Percentiles rank a stretch among this genome's conserved stretches.
phyloP scores from a whole-genome alignment of 164 flowering plant species.

The Stephania yunnanensis region DNA sequence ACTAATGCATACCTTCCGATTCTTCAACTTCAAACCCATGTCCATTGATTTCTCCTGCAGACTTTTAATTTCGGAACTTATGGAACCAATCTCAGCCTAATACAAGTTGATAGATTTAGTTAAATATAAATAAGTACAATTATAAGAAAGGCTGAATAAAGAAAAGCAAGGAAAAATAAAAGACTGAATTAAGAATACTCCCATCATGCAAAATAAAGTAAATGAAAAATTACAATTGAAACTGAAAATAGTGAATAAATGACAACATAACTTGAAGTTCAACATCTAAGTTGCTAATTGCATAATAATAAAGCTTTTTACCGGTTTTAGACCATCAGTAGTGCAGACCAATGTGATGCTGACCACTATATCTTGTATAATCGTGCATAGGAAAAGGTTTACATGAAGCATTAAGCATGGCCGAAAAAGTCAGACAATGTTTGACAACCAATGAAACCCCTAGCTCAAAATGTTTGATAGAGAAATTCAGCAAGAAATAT shows the following conservation, averaged over 20 bases:
- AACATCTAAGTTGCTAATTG: background rate
- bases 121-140: conserved; percentile 6
- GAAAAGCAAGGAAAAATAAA: too few species aligned
- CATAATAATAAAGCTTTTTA: background rate
- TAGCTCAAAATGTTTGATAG: background rate
- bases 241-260: background rate
- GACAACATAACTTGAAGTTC: background rate
- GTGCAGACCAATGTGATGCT: background rate
- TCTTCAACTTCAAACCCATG: conserved; percentile 95
- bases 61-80: conserved; percentile 88
- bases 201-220: background rate
- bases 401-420: background rate
- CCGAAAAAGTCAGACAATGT: background rate
- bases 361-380: background rate
- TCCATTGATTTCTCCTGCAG: conserved; percentile 99
- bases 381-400: background rate
- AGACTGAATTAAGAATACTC: conserved; percentile 5
- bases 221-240: background rate
- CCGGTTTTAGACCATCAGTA: background rate
- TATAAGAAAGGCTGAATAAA: background rate
- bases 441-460: background rate
- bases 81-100: conserved; percentile 96
- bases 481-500: background rate
- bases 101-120: conserved; percentile 10
- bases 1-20: conserved; percentile 71